These are phyloP conservation scores for Guyanaporus albipodus DNA, from an alignment of 768 basidiomycete species.

Conservation along the genomic window DNA sequence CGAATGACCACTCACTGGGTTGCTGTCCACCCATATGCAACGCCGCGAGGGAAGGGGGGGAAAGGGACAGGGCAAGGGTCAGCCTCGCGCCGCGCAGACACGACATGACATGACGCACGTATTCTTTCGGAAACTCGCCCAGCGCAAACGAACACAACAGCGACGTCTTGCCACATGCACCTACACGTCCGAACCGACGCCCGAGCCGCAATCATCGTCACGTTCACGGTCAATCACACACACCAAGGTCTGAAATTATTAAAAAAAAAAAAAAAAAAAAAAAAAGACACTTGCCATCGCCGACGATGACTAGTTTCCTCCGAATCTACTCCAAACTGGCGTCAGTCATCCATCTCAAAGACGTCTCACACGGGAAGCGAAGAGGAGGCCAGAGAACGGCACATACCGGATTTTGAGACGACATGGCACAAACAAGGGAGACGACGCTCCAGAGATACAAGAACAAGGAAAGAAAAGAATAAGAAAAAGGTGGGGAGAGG, in stretches of 20 bases:
- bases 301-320: slow-evolving; percentile 94
- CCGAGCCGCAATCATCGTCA: too few relatives aligned
- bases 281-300: slow-evolving; percentile 67
- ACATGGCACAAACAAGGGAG: slow-evolving; percentile 25
- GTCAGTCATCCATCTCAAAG: background rate
- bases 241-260: too few relatives aligned
- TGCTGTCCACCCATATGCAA: slow-evolving; percentile 31
- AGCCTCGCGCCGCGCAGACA: background rate
- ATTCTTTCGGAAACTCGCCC: slow-evolving; percentile 95
- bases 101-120: slow-evolving; percentile 50
- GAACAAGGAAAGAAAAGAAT: background rate
- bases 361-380: too few relatives aligned
- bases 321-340: slow-evolving; percentile 57
- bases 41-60: too few relatives aligned
- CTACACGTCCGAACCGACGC: slow-evolving; percentile 36
- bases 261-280: too few relatives aligned
- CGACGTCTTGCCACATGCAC: slow-evolving; percentile 96
- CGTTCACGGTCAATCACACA: too few relatives aligned
- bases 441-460: slow-evolving; percentile 1
- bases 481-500: background rate
- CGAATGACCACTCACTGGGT: slow-evolving; percentile 42
- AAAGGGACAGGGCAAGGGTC: too few relatives aligned
- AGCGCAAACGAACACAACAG: slow-evolving; percentile 87
- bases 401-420: slow-evolving; percentile 61
- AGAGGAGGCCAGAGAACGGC: background rate